Conservation (phyloP, 179 eudicot species). For the Beta lomatogona region DNA sequence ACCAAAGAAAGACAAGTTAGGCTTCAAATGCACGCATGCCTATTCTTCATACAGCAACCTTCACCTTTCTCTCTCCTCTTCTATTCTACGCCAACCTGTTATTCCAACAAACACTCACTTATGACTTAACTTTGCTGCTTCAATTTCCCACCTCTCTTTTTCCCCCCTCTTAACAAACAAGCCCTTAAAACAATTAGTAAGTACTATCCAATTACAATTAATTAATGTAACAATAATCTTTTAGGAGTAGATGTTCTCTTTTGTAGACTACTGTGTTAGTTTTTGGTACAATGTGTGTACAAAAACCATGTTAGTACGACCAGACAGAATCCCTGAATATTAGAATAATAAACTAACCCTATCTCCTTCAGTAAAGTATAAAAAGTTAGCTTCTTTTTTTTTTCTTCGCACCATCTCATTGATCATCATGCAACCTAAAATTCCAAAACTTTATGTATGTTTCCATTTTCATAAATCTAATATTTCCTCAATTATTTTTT, state of each 20-base stretch:
- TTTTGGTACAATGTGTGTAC: not conserved
- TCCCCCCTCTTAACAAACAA: constrained; percentile 24
- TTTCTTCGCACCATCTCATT: not conserved
- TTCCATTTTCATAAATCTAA: not conserved
- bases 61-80: not conserved
- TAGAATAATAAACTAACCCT: not conserved
- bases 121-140: constrained; percentile 27
- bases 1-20: constrained; percentile 38
- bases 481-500: no score
- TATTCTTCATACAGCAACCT: not conserved
- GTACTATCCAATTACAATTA: not conserved
- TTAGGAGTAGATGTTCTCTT: not conserved
- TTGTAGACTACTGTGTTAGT: not conserved
- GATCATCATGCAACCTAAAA: constrained; percentile 14
- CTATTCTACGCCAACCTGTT: constrained; percentile 28
- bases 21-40: constrained; percentile 40
- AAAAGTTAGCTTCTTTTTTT: constrained; percentile 18
- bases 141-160: constrained; percentile 37
- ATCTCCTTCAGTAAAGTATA: constrained; percentile 8
- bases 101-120: constrained; percentile 19
- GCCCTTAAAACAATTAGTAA: not conserved
- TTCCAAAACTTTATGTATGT: constrained; percentile 8
- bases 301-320: constrained; percentile 10
- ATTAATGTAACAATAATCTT: not conserved
- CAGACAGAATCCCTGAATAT: constrained; percentile 19